These are phyloP conservation scores for Pythium folliculosum DNA, from an alignment of 352 stramenopile genomes.

Conservation along the genomic window DNA sequence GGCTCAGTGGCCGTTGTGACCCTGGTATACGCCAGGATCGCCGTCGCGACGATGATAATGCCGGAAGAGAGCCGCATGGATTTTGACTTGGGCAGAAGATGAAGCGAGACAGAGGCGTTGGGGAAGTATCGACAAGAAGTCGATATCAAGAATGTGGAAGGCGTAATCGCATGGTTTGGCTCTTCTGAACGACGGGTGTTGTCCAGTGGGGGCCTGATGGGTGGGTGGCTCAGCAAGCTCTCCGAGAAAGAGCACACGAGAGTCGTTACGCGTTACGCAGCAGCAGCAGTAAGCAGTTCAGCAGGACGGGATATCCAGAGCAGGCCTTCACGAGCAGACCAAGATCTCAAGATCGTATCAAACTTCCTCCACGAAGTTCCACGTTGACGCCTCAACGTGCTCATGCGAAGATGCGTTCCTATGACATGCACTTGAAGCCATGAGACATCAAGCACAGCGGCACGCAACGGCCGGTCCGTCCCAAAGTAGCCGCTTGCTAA, in stretches of 20 bases:
- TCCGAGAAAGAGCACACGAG: not conserved
- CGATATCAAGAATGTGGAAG: slow-evolving; percentile 18
- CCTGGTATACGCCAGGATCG: not conserved
- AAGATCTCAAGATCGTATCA: not conserved
- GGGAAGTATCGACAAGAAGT: slow-evolving; percentile 13
- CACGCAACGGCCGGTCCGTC: not conserved
- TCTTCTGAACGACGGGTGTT: not conserved
- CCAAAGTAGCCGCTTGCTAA: not conserved
- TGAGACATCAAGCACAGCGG: not conserved
- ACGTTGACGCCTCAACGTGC: not conserved
- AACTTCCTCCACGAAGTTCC: too few species aligned
- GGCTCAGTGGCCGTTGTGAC: not conserved
- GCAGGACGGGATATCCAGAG: not conserved
- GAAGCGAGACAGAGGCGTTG: not conserved
- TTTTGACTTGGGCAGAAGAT: not conserved
- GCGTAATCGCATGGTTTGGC: not conserved
- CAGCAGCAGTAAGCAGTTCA: not conserved
- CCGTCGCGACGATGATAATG: not conserved
- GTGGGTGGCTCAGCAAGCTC: not conserved
- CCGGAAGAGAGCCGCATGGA: slow-evolving; percentile 1
- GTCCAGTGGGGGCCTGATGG: not conserved
- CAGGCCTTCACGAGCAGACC: not conserved
- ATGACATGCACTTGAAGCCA: not conserved
- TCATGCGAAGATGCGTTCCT: not conserved
- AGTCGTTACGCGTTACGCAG: not conserved